Conservation (phyloP, 768 basidiomycete genomes). For the Trametes maxima region DNA sequence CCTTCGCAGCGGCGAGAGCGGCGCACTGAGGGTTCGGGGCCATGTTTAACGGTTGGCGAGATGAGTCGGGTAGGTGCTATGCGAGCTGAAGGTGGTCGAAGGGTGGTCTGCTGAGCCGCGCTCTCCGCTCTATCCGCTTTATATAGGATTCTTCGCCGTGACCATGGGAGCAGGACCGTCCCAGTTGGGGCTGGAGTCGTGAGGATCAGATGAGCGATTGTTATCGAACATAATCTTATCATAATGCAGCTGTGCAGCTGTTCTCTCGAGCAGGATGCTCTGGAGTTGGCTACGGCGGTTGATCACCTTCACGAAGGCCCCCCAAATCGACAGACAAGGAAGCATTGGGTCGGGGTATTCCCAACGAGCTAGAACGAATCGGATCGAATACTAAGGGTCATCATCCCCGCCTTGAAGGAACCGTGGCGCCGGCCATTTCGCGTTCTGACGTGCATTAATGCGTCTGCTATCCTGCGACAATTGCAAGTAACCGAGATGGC, state of each 20-base stretch:
- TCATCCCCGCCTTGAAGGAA: too few species aligned
- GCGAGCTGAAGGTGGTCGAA: conserved; percentile 4
- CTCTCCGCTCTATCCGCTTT: conserved; percentile 1
- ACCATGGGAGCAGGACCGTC: conserved; percentile 12
- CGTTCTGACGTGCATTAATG: too few species aligned
- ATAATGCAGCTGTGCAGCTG: background rate
- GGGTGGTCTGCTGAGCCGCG: background rate
- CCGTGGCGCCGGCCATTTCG: too few species aligned
- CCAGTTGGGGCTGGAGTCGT: background rate
- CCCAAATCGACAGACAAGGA: too few species aligned
- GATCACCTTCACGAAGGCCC: too few species aligned
- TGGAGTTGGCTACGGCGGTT: too few species aligned
- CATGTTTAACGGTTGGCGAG: conserved; percentile 35
- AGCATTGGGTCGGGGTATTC: too few species aligned
- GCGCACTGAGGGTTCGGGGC: conserved; percentile 57
- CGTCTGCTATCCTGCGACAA: too few species aligned
- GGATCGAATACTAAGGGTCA: too few species aligned
- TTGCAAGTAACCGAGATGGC: too few species aligned
- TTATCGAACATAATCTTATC: conserved; percentile 21
- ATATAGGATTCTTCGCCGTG: conserved; percentile 12
- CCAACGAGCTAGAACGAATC: too few species aligned
- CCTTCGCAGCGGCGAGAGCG: conserved; percentile 57
- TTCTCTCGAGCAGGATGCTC: background rate
- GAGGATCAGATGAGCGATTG: conserved; percentile 22
- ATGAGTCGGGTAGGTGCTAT: background rate